A percentile compares a stretch with the other conserved stretches of the same genome.
Conservation (phyloP, 164 flowering plant genomes). For the Vitis rupestris region DNA sequence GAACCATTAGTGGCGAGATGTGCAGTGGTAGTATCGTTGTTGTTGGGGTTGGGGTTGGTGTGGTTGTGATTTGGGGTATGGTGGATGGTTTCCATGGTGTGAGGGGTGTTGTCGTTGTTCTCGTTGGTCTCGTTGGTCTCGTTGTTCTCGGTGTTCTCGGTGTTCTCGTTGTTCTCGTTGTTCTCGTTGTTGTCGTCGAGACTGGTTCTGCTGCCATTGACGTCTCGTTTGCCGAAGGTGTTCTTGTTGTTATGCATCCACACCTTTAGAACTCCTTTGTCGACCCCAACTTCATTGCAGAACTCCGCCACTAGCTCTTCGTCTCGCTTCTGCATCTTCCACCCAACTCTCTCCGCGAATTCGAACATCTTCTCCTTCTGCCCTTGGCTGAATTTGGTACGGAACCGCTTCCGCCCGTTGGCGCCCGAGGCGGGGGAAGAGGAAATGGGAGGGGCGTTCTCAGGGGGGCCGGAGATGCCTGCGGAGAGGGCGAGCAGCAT, state of each 20-base stretch:
- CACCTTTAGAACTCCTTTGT: conserved; percentile 55
- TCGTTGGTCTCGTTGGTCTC: neutral
- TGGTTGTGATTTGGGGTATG: too few species aligned
- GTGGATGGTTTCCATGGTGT: too few species aligned
- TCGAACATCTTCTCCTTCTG: conserved; percentile 63
- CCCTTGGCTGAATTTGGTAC: conserved; percentile 52
- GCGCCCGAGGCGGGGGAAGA: conserved; percentile 5
- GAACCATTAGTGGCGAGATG: conserved; percentile 39
- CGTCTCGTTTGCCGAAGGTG: conserved; percentile 40
- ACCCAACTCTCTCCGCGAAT: conserved; percentile 57
- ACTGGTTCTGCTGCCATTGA: neutral
- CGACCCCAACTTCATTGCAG: conserved; percentile 56
- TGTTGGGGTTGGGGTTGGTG: conserved; percentile 8
- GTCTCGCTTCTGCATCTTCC: conserved; percentile 66
- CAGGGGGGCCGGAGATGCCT: conserved; percentile 16
- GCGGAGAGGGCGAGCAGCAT: conserved; percentile 58
- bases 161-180: conserved; percentile 4
- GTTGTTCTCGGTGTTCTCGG: neutral
- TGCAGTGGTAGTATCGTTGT: conserved; percentile 12
- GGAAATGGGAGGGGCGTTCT: conserved; percentile 8
- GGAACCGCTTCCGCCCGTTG: conserved; percentile 40
- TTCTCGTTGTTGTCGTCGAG: conserved; percentile 1
- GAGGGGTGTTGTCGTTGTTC: neutral
- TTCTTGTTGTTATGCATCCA: conserved; percentile 96
- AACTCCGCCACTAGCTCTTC: conserved; percentile 45